Evolutionary conservation across 148 eudicot genomes (phyloP).

Genomic region (Spergularia bocconei): DNA sequence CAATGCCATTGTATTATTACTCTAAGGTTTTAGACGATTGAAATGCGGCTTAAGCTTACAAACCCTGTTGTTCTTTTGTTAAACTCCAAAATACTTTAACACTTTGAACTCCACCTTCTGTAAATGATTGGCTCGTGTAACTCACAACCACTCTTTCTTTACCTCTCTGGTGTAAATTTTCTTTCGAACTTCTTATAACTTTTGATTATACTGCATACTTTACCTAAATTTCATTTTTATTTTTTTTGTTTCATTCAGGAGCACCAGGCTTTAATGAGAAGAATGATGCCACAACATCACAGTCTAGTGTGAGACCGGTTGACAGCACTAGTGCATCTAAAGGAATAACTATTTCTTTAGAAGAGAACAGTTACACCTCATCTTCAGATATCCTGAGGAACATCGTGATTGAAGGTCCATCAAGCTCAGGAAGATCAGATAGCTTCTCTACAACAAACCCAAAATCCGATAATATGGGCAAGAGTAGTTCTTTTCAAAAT

Average conservation of each 20-base stretch:
- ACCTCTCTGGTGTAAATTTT: background rate
- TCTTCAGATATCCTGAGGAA: conserved; percentile 26
- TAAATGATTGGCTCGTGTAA: background rate
- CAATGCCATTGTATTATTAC: background rate
- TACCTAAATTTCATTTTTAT: background rate
- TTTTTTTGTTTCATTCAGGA: background rate
- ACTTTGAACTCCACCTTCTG: background rate
- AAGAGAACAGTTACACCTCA: conserved; percentile 19
- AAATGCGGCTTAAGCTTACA: background rate
- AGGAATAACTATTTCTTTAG: conserved; percentile 18
- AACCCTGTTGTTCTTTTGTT: background rate
- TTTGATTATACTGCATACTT: background rate
- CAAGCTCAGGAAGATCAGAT: conserved; percentile 37
- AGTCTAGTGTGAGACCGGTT: conserved; percentile 18
- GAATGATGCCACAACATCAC: conserved; percentile 20
- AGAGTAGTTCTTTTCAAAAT: conserved; percentile 30
- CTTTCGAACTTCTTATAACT: background rate
- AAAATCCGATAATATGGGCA: conserved; percentile 22
- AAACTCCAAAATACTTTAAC: background rate
- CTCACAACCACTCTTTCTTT: background rate
- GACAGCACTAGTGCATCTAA: conserved; percentile 13
- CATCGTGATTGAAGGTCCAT: conserved; percentile 31
- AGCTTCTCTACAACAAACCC: conserved; percentile 29
- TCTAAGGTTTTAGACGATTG: background rate
- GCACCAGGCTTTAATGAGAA: conserved; percentile 31